Evolutionary conservation across 2,329 filamentous ascomycete species (phyloP).

Genomic region (Pleoardoris graminearum): DNA sequence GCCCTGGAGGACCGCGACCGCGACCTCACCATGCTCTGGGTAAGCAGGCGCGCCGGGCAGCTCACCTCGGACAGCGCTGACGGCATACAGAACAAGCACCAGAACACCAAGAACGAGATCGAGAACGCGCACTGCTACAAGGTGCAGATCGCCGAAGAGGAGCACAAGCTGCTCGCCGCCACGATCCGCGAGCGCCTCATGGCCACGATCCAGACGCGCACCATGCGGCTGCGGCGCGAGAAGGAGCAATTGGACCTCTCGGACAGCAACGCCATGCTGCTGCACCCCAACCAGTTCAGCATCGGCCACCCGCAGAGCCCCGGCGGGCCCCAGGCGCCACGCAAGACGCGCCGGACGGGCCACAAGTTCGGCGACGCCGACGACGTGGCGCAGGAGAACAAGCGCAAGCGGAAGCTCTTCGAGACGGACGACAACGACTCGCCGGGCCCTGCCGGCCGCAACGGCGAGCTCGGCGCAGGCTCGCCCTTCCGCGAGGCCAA

Average conservation of each 20-base stretch:
- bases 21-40: conserved; percentile 78
- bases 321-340: conserved; percentile 61
- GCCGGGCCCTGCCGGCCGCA: conserved; percentile 56
- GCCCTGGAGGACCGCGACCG: conserved; percentile 85
- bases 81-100: conserved; percentile 57
- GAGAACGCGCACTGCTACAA: conserved; percentile 62
- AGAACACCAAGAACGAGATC: conserved; percentile 59
- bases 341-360: conserved; percentile 65
- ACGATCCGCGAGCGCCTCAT: conserved; percentile 66
- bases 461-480: conserved; percentile 52
- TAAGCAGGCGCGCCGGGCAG: conserved; percentile 49
- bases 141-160: conserved; percentile 64
- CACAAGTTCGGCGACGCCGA: conserved; percentile 57
- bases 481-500: conserved; percentile 59
- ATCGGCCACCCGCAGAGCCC: conserved; percentile 67
- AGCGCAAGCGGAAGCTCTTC: conserved; percentile 62
- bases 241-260: conserved; percentile 70
- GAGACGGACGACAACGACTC: conserved; percentile 63
- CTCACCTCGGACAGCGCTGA: conserved; percentile 17
- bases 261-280: conserved; percentile 66
- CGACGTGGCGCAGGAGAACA: conserved; percentile 54
- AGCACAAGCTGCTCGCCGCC: conserved; percentile 61
- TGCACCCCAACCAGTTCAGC: conserved; percentile 68
- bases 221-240: conserved; percentile 62
- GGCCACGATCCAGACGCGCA: conserved; percentile 60